Conservation (phyloP, 257 asterid species). For the Hygrophila difformis region DNA sequence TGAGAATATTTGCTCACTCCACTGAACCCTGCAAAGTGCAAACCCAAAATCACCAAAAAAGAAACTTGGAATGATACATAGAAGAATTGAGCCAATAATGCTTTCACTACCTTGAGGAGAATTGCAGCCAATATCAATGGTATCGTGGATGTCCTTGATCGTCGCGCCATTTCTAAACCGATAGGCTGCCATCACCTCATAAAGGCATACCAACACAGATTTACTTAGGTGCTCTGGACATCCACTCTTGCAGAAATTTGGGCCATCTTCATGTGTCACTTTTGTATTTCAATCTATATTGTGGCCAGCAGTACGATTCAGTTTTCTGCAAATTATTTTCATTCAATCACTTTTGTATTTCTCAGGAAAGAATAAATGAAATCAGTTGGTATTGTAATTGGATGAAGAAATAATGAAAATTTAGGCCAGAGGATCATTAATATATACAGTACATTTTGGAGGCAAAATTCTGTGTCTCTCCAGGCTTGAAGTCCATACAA, state of each 20-base stretch:
- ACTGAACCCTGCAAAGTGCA: conserved; percentile 26
- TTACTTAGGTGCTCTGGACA: conserved; percentile 37
- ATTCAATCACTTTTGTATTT: no score
- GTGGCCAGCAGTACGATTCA: conserved; percentile 18
- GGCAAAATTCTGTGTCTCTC: conserved; percentile 48
- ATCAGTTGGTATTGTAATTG: no score
- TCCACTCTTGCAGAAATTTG: conserved; percentile 30
- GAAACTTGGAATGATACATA: not conserved
- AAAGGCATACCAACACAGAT: conserved; percentile 35
- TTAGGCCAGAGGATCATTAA: no score
- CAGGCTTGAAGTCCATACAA: conserved; percentile 34
- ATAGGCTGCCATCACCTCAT: conserved; percentile 32
- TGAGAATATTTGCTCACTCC: conserved; percentile 20
- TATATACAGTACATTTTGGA: conserved; percentile 28
- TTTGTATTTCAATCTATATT: conserved; percentile 22
- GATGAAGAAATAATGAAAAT: no score
- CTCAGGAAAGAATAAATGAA: no score
- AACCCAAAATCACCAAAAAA: not conserved
- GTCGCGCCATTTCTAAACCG: conserved; percentile 38
- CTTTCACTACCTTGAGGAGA: conserved; percentile 14
- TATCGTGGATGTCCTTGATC: conserved; percentile 23
- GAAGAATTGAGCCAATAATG: not conserved
- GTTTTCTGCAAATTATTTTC: not conserved
- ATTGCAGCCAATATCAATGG: conserved; percentile 32
- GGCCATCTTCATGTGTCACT: conserved; percentile 26